These are phyloP conservation scores for Elsinoe ampelina DNA, from an alignment of 2,329 filamentous ascomycete species.

Conservation along the genomic window DNA sequence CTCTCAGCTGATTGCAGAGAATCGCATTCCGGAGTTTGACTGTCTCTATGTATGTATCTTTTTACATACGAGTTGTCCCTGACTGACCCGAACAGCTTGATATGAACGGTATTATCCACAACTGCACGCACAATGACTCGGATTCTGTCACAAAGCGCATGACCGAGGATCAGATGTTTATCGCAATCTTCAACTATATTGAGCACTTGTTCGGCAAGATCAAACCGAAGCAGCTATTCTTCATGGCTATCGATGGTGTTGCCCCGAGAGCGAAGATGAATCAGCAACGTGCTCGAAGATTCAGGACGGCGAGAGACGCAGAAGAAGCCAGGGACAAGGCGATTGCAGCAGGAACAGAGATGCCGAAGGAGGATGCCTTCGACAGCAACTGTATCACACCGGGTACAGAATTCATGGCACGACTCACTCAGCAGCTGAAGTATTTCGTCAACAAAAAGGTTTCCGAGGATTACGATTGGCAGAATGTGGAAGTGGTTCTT, in stretches of 20 bases:
- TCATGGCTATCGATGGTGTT: constrained; percentile 98
- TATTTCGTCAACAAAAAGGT: constrained; percentile 99
- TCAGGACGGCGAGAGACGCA: constrained; percentile 84
- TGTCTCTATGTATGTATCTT: constrained; percentile 65
- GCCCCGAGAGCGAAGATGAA: constrained; percentile 99
- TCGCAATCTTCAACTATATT: constrained; percentile 99
- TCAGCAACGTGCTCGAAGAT: constrained; percentile 90
- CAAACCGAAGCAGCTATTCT: constrained; percentile 96
- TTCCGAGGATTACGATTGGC: constrained; percentile 94
- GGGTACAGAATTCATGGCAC: constrained; percentile 96
- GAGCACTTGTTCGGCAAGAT: constrained; percentile 98
- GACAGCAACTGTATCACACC: constrained; percentile 99
- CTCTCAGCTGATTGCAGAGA: constrained; percentile 96
- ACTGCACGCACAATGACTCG: constrained; percentile 95
- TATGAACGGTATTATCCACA: constrained; percentile 99
- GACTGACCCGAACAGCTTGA: constrained; percentile 49
- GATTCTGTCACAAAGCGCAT: constrained; percentile 87
- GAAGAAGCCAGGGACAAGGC: constrained; percentile 90
- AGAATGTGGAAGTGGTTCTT: constrained; percentile 88
- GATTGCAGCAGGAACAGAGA: constrained; percentile 74
- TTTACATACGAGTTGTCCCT: neutral
- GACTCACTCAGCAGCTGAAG: constrained; percentile 83
- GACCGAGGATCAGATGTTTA: constrained; percentile 98
- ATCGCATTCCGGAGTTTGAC: constrained; percentile 97
- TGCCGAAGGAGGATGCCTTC: constrained; percentile 91